These are phyloP conservation scores for Ophiostoma pallidulum DNA, from an alignment of 2,329 filamentous ascomycete species.

Conservation along the genomic window DNA sequence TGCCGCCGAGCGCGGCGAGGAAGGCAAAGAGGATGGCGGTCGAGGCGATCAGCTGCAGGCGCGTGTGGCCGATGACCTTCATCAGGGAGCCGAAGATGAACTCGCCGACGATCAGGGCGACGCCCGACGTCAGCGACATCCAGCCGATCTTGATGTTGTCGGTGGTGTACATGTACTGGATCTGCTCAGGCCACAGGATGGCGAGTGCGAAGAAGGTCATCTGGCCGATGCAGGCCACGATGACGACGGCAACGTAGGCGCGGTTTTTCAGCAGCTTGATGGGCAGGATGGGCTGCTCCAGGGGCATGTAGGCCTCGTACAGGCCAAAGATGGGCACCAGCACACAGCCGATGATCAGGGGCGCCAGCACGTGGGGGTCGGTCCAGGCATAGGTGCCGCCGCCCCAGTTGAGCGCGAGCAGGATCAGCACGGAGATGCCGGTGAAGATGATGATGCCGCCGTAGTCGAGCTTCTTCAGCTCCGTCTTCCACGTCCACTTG, in stretches of 20 bases:
- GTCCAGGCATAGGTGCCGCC: constrained; percentile 34
- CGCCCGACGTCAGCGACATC: constrained; percentile 6
- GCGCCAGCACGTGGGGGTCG: constrained; percentile 25
- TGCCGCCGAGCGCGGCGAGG: constrained; percentile 10
- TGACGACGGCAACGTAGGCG: constrained; percentile 22
- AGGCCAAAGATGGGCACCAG: constrained; percentile 20
- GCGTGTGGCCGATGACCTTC: constrained; percentile 7
- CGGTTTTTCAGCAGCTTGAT: constrained; percentile 27
- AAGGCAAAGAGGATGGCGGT: constrained; percentile 6
- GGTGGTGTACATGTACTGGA: constrained; percentile 22
- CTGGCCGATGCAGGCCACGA: constrained; percentile 27
- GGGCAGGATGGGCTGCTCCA: constrained; percentile 28
- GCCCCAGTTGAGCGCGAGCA: constrained; percentile 38
- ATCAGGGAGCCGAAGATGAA: constrained; percentile 1
- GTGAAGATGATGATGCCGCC: constrained; percentile 37
- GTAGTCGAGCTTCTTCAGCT: constrained; percentile 29
- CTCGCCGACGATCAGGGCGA: constrained; percentile 8
- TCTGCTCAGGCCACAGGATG: constrained; percentile 29
- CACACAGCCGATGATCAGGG: constrained; percentile 22
- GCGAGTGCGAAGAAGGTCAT: constrained; percentile 30
- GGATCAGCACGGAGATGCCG: constrained; percentile 33
- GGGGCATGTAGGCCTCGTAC: constrained; percentile 20
- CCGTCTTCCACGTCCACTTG: constrained; percentile 26
- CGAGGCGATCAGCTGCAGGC: constrained; percentile 10
- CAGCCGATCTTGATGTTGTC: constrained; percentile 12